phyloP scores from a whole-genome alignment of 495 filamentous ascomycete species.

The Oidiodendron maius region DNA sequence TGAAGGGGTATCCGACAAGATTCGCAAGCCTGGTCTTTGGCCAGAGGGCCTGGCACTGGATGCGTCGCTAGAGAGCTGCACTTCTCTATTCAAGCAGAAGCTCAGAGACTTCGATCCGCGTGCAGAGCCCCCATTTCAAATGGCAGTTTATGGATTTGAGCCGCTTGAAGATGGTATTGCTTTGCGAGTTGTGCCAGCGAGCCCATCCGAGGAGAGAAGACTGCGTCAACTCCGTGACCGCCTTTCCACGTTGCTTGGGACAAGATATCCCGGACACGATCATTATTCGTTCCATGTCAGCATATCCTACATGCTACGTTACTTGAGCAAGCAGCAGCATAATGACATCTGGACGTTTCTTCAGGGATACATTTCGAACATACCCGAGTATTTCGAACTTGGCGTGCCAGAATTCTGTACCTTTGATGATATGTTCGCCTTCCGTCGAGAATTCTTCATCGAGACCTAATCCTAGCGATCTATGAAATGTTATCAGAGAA shows the following conservation, averaged over 20 bases:
- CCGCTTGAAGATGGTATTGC: slow-evolving; percentile 1
- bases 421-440: not conserved
- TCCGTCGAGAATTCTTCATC: too few species aligned
- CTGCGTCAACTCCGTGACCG: not conserved
- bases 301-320: not conserved
- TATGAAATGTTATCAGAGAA: too few species aligned
- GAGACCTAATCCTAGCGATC: too few species aligned
- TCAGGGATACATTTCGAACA: not conserved
- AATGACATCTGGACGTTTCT: not conserved
- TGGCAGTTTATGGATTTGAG: not conserved
- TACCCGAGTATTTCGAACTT: not conserved
- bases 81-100: not conserved
- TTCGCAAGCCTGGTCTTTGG: slow-evolving; percentile 5
- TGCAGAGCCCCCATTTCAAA: not conserved
- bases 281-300: not conserved
- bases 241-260: not conserved
- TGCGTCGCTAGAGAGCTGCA: not conserved
- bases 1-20: slow-evolving; percentile 1
- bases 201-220: too few species aligned
- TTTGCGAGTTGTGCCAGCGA: slow-evolving; percentile 1
- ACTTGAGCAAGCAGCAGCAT: not conserved
- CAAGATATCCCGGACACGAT: not conserved
- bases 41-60: not conserved
- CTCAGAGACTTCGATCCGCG: not conserved
- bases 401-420: not conserved